Evolutionary conservation across 139 green algal species (phyloP), one percentile per base, ranked within the genome.

Genomic region (Eudorina sp.): DNA sequence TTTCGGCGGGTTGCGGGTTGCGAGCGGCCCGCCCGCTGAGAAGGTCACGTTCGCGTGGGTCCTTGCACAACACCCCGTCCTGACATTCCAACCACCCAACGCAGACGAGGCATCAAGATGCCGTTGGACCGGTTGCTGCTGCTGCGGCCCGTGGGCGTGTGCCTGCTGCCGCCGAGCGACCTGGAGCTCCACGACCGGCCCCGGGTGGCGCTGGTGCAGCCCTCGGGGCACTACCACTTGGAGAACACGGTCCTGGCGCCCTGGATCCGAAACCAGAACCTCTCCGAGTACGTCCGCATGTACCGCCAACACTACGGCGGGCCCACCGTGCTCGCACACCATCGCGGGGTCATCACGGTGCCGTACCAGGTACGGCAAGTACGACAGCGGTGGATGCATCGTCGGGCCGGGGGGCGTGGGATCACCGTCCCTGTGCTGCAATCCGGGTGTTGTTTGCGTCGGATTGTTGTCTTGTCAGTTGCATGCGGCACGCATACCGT

Each of bases 271-370:
- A n/a, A 27, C 48, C 36, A 70, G 36, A 68, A 68, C 53, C 53
- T 84, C 31, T 23, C 31, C 19, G 53, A 53, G 8, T 72, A 72
- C 31, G 76, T 84, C 21, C 76, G 76, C 34, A 70, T 84, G 76
- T 84, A 84, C 76, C 53, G 76, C 25, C 78, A 74, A 41, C 78
- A 85, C 41, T 85, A 85, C 78, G 78, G 78, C n/a, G 78, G 78
- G 53, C 78, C 78, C 25, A 85, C 78, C 7, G 78, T 85, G 23
- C 78, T 85, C 25, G 78, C 78, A 18, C 55, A 53, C 53, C 78
- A 85, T 23, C 78, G 55, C 38, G 78, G 78, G 38, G 78, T 85
- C 25, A 74, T 85, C 38, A 74, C 36, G 31, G 78, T 85, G 36
- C 78, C 78, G 55, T 85, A 85, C 78, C 78, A 85, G 78, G 78